These are phyloP conservation scores for Fusarium pseudograminearum DNA, from an alignment of 2,329 filamentous ascomycete species.

Conservation along the genomic window DNA sequence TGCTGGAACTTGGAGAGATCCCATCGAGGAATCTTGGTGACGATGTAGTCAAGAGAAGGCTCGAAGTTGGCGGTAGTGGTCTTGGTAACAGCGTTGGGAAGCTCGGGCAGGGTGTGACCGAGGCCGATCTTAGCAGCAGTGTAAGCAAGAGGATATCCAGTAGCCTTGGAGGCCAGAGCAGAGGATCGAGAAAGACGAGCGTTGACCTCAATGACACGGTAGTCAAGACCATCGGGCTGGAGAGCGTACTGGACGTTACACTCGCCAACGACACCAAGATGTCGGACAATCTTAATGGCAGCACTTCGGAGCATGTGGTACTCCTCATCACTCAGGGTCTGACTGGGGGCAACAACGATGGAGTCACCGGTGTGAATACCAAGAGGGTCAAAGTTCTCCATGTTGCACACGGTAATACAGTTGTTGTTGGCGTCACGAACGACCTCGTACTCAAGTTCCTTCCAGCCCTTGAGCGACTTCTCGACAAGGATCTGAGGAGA, in stretches of 20 bases:
- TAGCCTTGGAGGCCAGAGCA: slow-evolving; percentile 96
- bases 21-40: slow-evolving; percentile 99
- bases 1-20: slow-evolving; percentile 99
- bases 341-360: slow-evolving; percentile 96
- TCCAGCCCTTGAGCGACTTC: slow-evolving; percentile 99
- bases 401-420: slow-evolving; percentile 95
- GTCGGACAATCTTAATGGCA: slow-evolving; percentile 97
- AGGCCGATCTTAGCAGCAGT: slow-evolving; percentile 98
- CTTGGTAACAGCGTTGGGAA: slow-evolving; percentile 98
- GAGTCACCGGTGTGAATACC: slow-evolving; percentile 99
- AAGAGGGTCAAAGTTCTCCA: slow-evolving; percentile 91
- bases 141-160: slow-evolving; percentile 96
- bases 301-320: slow-evolving; percentile 99
- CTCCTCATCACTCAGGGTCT: slow-evolving; percentile 97
- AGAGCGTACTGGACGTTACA: slow-evolving; percentile 99
- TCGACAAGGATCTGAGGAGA: slow-evolving; percentile 97
- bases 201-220: slow-evolving; percentile 99
- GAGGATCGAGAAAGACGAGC: slow-evolving; percentile 98
- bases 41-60: slow-evolving; percentile 95
- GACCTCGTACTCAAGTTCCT: slow-evolving; percentile 98
- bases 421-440: slow-evolving; percentile 98
- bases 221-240: slow-evolving; percentile 96
- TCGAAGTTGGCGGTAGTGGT: slow-evolving; percentile 99
- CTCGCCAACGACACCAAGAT: slow-evolving; percentile 96
- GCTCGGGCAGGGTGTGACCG: slow-evolving; percentile 92